Percentiles rank a stretch among this genome's conserved stretches.
Conservation (phyloP, 495 filamentous ascomycete genomes). For the Xylaria sp. region DNA sequence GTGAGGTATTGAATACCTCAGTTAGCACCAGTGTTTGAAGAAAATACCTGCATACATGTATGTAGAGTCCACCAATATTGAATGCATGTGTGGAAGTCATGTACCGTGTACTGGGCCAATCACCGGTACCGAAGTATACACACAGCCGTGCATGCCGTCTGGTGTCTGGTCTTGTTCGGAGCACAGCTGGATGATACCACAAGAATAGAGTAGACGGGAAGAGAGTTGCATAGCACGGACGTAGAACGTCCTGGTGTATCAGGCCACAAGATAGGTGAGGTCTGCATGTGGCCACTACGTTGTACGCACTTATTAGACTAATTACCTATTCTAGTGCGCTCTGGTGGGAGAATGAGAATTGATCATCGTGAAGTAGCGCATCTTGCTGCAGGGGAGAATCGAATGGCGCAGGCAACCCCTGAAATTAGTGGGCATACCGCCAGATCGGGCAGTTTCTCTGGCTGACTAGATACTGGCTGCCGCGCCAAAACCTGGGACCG, state of each 20-base stretch:
- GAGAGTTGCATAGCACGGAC: not conserved
- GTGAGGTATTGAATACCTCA: not conserved
- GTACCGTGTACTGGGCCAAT: not conserved
- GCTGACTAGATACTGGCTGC: not conserved
- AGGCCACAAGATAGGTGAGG: not conserved
- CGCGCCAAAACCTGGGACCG: no score
- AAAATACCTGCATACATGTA: not conserved
- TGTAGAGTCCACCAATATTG: not conserved
- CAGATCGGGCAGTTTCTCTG: not conserved
- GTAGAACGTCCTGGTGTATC: not conserved
- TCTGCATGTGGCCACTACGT: no score
- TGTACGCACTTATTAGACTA: not conserved
- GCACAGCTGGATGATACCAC: not conserved
- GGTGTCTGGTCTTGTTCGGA: not conserved
- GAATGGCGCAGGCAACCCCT: slow-evolving; percentile 11
- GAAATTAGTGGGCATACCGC: slow-evolving; percentile 13
- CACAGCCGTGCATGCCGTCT: not conserved
- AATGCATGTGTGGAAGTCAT: no score
- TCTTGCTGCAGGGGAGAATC: not conserved
- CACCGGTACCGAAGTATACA: not conserved
- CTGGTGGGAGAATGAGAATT: slow-evolving; percentile 2
- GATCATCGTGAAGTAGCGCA: not conserved
- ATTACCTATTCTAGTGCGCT: not conserved
- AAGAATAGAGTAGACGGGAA: not conserved
- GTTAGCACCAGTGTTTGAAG: not conserved